Conservation (phyloP, 192 early-diverging fungal species). For the Backusella psychrophila region DNA sequence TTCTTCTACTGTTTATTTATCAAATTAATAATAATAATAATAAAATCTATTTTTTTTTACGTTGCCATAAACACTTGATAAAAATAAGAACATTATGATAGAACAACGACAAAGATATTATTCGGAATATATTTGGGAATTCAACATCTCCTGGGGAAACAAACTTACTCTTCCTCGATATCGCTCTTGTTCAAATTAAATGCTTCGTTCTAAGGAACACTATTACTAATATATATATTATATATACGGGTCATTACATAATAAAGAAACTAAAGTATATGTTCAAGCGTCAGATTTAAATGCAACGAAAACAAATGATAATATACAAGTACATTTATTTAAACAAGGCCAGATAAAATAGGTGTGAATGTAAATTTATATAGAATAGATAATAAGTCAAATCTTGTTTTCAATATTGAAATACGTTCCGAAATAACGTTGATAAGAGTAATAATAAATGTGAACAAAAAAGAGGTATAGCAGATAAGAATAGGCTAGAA, state of each 20-base stretch:
- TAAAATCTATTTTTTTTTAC: neutral
- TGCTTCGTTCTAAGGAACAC: neutral
- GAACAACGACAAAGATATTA: neutral
- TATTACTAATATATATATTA: neutral
- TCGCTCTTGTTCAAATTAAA: neutral
- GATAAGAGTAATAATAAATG: neutral
- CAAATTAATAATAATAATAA: neutral
- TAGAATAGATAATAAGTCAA: constrained; percentile 3
- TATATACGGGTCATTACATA: neutral
- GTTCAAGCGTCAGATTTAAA: neutral
- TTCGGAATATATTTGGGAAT: neutral
- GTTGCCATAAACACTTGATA: neutral
- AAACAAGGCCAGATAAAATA: neutral
- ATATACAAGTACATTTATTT: constrained; percentile 5
- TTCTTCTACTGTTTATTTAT: no score
- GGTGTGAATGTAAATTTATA: neutral
- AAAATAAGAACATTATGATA: neutral
- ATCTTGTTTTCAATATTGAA: neutral
- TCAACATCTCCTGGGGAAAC: neutral
- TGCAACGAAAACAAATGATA: neutral
- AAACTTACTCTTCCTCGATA: neutral
- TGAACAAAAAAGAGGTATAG: neutral
- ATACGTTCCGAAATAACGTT: neutral
- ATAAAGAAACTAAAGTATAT: neutral
- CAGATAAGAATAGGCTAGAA: neutral